A percentile compares a stretch with the other conserved stretches of the same genome.
Conservation (phyloP, 805 yeast species). For the Saccharomycopsis sp. region DNA sequence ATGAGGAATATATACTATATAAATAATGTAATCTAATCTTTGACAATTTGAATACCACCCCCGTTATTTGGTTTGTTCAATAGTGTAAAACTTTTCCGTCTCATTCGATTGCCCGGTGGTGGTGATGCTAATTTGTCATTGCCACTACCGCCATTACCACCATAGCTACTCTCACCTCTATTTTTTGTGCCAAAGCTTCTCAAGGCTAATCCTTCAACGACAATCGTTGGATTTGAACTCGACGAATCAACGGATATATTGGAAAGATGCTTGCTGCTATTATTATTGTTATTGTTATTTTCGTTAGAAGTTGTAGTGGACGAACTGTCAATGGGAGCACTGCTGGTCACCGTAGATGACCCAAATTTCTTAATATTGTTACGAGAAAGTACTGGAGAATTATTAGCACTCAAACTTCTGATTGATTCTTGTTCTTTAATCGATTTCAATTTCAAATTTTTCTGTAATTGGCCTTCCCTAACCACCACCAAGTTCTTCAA, state of each 20-base stretch:
- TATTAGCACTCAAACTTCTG: conserved; percentile 6
- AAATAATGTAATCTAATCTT: too few species aligned
- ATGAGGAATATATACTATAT: conserved; percentile 7
- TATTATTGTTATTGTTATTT: neutral
- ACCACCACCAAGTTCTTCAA: conserved; percentile 6
- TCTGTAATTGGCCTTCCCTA: conserved; percentile 14
- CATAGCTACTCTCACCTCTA: conserved; percentile 3
- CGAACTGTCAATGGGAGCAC: neutral
- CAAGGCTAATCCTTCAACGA: conserved; percentile 21
- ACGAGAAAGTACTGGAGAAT: conserved; percentile 12
- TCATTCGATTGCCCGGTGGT: neutral
- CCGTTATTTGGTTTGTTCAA: conserved; percentile 4
- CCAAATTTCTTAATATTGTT: conserved; percentile 12
- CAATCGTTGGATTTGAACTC: conserved; percentile 16
- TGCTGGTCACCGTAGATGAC: neutral
- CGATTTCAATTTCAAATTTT: conserved; percentile 2
- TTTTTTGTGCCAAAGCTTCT: conserved; percentile 20
- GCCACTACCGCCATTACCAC: neutral
- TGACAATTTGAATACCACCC: too few species aligned
- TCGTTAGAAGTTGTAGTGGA: neutral
- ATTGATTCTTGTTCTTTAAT: conserved; percentile 17
- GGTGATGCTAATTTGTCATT: neutral
- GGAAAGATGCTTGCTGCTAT: neutral
- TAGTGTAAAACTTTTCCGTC: conserved; percentile 14
- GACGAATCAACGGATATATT: neutral